These are phyloP conservation scores for Salix suchowensis DNA, from an alignment of 345 rosid species.

Conservation along the genomic window DNA sequence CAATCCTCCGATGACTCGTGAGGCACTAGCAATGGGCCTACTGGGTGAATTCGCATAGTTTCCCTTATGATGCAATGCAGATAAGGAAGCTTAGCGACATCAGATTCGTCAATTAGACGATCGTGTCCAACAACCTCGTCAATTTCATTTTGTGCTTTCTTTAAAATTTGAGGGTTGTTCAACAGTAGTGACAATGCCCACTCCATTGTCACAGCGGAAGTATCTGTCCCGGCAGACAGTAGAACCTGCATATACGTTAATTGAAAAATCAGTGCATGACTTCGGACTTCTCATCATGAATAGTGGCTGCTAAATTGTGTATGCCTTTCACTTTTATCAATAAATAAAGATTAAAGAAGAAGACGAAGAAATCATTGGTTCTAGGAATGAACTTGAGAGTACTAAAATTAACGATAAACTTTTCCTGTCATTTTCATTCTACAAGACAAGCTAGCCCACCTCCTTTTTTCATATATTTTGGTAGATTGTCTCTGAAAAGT, in stretches of 20 bases:
- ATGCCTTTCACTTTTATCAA: too few species aligned
- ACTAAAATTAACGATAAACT: background rate
- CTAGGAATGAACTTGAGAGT: too few species aligned
- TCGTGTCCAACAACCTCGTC: conserved; percentile 13
- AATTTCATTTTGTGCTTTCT: conserved; percentile 28
- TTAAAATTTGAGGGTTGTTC: conserved; percentile 25
- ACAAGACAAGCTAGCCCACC: too few species aligned
- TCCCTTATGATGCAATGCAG: conserved; percentile 46
- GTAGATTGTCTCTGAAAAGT: background rate
- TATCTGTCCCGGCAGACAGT: conserved; percentile 21
- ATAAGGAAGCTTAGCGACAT: conserved; percentile 23
- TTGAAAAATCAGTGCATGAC: too few species aligned
- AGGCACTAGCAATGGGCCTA: conserved; percentile 38
- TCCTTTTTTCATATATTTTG: background rate
- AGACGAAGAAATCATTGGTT: too few species aligned
- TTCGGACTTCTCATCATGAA: too few species aligned
- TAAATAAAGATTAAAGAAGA: too few species aligned
- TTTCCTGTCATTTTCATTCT: too few species aligned
- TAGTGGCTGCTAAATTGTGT: background rate
- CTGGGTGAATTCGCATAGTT: conserved; percentile 42
- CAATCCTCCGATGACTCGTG: conserved; percentile 40
- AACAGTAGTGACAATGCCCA: conserved; percentile 37
- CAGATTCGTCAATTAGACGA: conserved; percentile 28
- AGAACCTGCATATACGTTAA: conserved; percentile 5
- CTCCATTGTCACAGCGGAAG: conserved; percentile 19